These are phyloP conservation scores for Paulownia fortunei DNA, from an alignment of 257 asterid genomes.

Conservation along the genomic window DNA sequence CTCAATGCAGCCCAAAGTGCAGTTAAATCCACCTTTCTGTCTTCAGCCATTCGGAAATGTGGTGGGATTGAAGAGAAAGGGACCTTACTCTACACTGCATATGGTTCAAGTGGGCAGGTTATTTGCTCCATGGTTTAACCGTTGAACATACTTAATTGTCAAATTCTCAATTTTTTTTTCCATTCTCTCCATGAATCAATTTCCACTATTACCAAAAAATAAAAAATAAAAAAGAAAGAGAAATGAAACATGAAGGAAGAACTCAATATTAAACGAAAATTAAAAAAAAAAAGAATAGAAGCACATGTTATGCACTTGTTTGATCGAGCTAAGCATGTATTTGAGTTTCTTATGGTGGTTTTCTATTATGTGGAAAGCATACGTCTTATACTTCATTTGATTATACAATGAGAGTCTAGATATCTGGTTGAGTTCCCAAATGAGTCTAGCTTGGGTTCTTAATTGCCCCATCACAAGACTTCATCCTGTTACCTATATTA, in stretches of 20 bases:
- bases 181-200: slow-evolving; percentile 6
- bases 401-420: neutral
- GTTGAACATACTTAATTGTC: neutral
- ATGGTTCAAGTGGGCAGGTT: slow-evolving; percentile 95
- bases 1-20: slow-evolving; percentile 91
- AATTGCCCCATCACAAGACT: no score
- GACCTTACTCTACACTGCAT: slow-evolving; percentile 68
- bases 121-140: slow-evolving; percentile 12
- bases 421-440: neutral
- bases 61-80: slow-evolving; percentile 98
- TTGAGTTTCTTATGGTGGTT: neutral
- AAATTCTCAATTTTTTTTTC: neutral
- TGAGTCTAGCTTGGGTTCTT: neutral
- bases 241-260: neutral
- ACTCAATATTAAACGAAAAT: neutral
- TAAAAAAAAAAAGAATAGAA: neutral
- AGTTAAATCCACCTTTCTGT: slow-evolving; percentile 78
- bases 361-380: neutral
- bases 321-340: neutral
- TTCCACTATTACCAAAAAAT: neutral
- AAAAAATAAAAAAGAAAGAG: neutral
- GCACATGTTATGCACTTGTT: neutral
- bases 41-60: slow-evolving; percentile 86
- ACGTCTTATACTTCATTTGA: neutral
- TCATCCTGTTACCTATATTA: no score